These are phyloP conservation scores for Globisporangium irregulare DNA, from an alignment of 352 stramenopile species.

Conservation along the genomic window DNA sequence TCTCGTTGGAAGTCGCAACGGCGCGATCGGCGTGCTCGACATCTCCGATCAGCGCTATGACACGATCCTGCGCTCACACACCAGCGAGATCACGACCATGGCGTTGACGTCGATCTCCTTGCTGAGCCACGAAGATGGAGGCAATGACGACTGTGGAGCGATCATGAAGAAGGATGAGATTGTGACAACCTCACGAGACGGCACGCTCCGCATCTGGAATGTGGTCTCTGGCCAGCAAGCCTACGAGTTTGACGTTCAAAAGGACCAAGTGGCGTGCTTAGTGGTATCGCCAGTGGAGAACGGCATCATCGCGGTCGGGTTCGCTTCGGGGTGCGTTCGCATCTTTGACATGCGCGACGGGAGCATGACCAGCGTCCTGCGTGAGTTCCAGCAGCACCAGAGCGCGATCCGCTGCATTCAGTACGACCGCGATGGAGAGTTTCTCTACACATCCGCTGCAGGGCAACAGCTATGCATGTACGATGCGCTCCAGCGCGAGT, in stretches of 20 bases:
- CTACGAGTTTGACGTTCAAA: constrained; percentile 82
- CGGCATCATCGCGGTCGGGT: constrained; percentile 68
- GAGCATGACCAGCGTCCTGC: constrained; percentile 31
- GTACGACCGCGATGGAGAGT: constrained; percentile 41
- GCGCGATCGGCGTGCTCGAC: constrained; percentile 83
- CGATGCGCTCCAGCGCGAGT: constrained; percentile 39
- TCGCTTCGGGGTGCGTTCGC: constrained; percentile 74
- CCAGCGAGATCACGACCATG: constrained; percentile 41
- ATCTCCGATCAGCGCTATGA: constrained; percentile 80
- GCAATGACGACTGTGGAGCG: not conserved
- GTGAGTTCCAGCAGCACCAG: constrained; percentile 86
- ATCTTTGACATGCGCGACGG: constrained; percentile 72
- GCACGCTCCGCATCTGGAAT: constrained; percentile 86
- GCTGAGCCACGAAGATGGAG: not conserved
- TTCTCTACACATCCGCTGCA: constrained; percentile 46
- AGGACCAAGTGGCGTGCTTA: constrained; percentile 62
- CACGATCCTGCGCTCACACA: constrained; percentile 81
- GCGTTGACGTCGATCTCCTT: constrained; percentile 16
- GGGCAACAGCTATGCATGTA: constrained; percentile 74
- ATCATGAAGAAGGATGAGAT: constrained; percentile 29
- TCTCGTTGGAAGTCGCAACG: constrained; percentile 63
- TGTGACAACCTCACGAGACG: constrained; percentile 67
- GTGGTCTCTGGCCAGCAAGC: constrained; percentile 50
- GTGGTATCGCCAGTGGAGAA: constrained; percentile 34
- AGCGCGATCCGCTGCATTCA: constrained; percentile 56